phyloP scores from a whole-genome alignment of 1,139 yeast species.

The Debaryomyces sp. region DNA sequence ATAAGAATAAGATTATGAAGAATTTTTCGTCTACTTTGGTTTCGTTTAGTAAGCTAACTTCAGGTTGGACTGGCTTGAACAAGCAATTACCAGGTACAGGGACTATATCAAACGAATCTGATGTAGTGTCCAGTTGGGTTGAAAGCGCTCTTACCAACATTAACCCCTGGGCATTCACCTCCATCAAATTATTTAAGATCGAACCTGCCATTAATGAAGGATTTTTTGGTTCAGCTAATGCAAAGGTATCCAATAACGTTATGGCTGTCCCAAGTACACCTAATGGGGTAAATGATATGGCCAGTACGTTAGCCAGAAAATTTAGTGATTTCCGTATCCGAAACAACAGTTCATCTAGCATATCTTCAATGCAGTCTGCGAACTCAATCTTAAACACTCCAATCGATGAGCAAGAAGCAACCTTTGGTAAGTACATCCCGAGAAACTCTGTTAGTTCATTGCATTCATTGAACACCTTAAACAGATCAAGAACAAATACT shows the following conservation, averaged over 20 bases:
- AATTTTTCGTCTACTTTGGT: conserved; percentile 46
- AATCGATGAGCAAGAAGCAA: conserved; percentile 33
- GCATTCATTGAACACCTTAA: conserved; percentile 46
- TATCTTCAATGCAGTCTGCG: conserved; percentile 24
- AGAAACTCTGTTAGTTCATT: conserved; percentile 43
- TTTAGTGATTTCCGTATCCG: conserved; percentile 46
- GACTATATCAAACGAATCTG: conserved; percentile 11
- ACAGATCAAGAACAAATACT: conserved; percentile 41
- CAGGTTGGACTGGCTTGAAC: conserved; percentile 40
- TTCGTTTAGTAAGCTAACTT: conserved; percentile 46
- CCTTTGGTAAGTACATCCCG: conserved; percentile 18
- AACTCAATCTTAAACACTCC: conserved; percentile 29
- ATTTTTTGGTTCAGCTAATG: conserved; percentile 34
- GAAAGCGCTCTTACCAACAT: conserved; percentile 29
- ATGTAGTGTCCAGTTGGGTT: conserved; percentile 20
- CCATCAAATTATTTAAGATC: conserved; percentile 61
- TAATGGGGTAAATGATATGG: conserved; percentile 55
- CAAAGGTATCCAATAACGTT: conserved; percentile 20
- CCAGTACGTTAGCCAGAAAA: conserved; percentile 50
- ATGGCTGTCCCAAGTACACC: conserved; percentile 34
- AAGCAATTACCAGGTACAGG: conserved; percentile 15
- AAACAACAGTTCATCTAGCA: conserved; percentile 24
- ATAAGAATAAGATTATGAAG: conserved; percentile 31
- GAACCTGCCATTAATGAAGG: conserved; percentile 43
- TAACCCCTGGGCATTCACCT: conserved; percentile 68